Evolutionary conservation across 768 basidiomycete species (phyloP).

Genomic region (Phanerochaete carnosa): DNA sequence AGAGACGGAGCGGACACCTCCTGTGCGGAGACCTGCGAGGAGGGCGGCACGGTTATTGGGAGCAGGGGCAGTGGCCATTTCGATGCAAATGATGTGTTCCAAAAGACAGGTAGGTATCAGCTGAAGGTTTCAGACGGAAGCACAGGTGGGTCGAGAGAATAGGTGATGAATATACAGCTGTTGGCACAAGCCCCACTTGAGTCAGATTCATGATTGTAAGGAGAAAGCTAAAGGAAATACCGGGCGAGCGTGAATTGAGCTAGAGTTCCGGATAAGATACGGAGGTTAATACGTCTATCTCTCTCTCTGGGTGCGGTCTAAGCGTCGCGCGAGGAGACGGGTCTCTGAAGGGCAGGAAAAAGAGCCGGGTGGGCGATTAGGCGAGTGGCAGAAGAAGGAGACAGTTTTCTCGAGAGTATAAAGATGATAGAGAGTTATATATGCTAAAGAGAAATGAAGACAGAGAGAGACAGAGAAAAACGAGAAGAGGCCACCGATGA

Average conservation of each 20-base stretch:
- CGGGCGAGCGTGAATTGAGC: slow-evolving; percentile 3
- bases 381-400: slow-evolving; percentile 16
- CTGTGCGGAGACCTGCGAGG: slow-evolving; percentile 85
- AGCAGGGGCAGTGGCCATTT: slow-evolving; percentile 41
- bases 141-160: slow-evolving; percentile 19
- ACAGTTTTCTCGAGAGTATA: slow-evolving; percentile 19
- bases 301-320: slow-evolving; percentile 21
- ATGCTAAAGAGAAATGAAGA: slow-evolving; percentile 28
- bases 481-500: slow-evolving; percentile 26
- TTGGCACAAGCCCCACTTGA: neutral
- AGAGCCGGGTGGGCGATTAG: slow-evolving; percentile 29
- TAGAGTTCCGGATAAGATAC: slow-evolving; percentile 9
- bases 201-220: neutral
- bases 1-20: slow-evolving; percentile 81
- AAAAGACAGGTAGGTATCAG: slow-evolving; percentile 15
- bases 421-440: slow-evolving; percentile 31
- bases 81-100: slow-evolving; percentile 13
- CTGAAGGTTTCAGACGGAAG: slow-evolving; percentile 9
- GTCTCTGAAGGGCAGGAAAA: slow-evolving; percentile 16
- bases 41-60: slow-evolving; percentile 73
- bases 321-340: slow-evolving; percentile 14
- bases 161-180: slow-evolving; percentile 31
- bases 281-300: slow-evolving; percentile 21
- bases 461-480: slow-evolving; percentile 30
- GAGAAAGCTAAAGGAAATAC: slow-evolving; percentile 1